Conservation (phyloP, 257 asterid species). For the Fraxinus americana region DNA sequence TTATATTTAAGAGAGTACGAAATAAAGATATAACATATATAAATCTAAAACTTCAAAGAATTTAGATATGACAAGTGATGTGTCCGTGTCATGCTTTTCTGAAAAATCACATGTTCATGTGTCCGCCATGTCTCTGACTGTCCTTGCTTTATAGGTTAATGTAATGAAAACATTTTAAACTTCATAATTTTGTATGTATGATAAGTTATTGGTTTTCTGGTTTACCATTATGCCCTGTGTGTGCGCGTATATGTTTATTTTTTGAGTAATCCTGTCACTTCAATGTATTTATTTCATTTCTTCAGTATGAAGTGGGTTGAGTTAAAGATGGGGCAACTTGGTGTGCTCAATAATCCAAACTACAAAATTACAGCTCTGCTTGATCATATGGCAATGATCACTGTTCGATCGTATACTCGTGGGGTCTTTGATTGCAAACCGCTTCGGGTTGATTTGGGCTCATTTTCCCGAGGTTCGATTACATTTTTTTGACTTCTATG, state of each 20-base stretch:
- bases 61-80: no score
- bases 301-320: slow-evolving; percentile 97
- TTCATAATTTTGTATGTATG: background rate
- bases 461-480: slow-evolving; percentile 73
- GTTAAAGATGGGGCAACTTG: slow-evolving; percentile 89
- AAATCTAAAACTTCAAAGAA: no score
- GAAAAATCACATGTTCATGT: no score
- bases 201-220: background rate
- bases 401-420: slow-evolving; percentile 76
- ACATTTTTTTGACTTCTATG: background rate
- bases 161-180: background rate
- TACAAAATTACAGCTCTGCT: slow-evolving; percentile 89
- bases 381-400: slow-evolving; percentile 90
- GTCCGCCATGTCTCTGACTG: no score
- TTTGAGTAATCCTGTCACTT: slow-evolving; percentile 1
- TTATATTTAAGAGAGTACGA: no score
- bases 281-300: slow-evolving; percentile 22
- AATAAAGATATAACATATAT: no score
- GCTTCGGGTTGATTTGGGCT: slow-evolving; percentile 92
- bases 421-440: slow-evolving; percentile 91
- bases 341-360: slow-evolving; percentile 71
- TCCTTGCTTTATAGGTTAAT: no score
- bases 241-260: background rate
- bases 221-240: background rate
- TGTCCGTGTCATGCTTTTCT: no score